Evolutionary conservation across 441 rosid genomes (phyloP).

Genomic region (California macrophylla): DNA sequence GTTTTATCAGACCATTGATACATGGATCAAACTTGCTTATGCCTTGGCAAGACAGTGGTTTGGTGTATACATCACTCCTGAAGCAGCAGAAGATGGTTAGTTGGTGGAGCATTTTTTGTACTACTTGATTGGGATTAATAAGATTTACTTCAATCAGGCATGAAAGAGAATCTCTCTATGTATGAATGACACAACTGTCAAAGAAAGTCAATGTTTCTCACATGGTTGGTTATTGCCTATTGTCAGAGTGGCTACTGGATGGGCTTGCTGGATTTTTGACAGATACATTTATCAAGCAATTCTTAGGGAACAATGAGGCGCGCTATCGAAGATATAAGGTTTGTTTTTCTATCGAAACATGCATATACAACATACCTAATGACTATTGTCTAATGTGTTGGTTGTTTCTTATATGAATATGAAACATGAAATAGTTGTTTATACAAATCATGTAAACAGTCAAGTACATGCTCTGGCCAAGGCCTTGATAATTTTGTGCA

Average conservation of each 20-base stretch:
- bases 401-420: not conserved
- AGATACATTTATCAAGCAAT: conserved; percentile 79
- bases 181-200: not conserved
- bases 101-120: conserved; percentile 15
- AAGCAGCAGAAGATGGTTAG: conserved; percentile 83
- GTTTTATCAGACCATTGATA: conserved; percentile 66
- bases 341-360: conserved; percentile 8
- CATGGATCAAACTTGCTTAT: conserved; percentile 81
- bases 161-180: not conserved
- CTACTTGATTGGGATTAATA: conserved; percentile 11
- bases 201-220: conserved; percentile 11
- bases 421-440: not conserved
- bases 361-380: not conserved
- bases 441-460: not conserved
- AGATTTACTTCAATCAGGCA: not conserved
- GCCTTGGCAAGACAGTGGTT: conserved; percentile 98
- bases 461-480: not conserved
- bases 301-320: conserved; percentile 94
- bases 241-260: conserved; percentile 91
- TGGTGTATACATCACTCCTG: conserved; percentile 76
- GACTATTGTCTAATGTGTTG: not conserved
- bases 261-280: conserved; percentile 94
- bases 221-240: conserved; percentile 22
- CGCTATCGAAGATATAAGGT: conserved; percentile 95
- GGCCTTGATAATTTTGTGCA: not conserved